phyloP scores from a whole-genome alignment of 1,284 basidiomycete genomes.

The Termitomyces sp. region DNA sequence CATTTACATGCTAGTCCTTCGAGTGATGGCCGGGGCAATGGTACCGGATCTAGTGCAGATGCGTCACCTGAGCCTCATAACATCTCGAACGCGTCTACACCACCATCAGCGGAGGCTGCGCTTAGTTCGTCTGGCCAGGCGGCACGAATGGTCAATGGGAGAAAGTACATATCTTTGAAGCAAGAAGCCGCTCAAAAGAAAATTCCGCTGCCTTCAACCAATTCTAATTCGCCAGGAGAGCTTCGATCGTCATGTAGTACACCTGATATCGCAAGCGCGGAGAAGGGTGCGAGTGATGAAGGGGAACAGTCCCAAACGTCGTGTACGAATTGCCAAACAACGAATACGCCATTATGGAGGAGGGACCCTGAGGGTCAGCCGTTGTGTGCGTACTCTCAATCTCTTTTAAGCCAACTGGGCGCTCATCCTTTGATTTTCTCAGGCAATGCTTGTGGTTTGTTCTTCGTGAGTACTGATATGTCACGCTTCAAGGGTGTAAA shows the following conservation, averaged over 20 bases:
- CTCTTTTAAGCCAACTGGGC: constrained; percentile 13
- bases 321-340: constrained; percentile 94
- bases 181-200: constrained; percentile 50
- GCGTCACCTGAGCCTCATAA: constrained; percentile 75
- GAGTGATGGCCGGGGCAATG: constrained; percentile 74
- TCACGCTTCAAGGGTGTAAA: constrained; percentile 13
- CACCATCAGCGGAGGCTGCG: constrained; percentile 54
- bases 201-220: constrained; percentile 37
- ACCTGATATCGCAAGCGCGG: constrained; percentile 40
- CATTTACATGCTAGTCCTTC: constrained; percentile 72
- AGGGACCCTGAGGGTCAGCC: constrained; percentile 94
- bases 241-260: constrained; percentile 49
- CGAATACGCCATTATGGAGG: constrained; percentile 93
- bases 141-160: constrained; percentile 18
- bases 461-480: constrained; percentile 62
- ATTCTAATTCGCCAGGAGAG: constrained; percentile 29
- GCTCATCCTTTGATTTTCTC: constrained; percentile 12
- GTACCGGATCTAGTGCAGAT: constrained; percentile 57
- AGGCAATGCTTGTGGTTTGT: constrained; percentile 86
- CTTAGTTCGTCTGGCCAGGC: constrained; percentile 21
- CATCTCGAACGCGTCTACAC: constrained; percentile 62
- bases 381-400: constrained; percentile 52
- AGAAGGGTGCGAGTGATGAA: constrained; percentile 54
- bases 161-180: constrained; percentile 62
- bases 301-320: constrained; percentile 69